Evolutionary conservation across 371 early-diverging fungal species (phyloP).

Genomic region (Apophysomyces ossiformis): DNA sequence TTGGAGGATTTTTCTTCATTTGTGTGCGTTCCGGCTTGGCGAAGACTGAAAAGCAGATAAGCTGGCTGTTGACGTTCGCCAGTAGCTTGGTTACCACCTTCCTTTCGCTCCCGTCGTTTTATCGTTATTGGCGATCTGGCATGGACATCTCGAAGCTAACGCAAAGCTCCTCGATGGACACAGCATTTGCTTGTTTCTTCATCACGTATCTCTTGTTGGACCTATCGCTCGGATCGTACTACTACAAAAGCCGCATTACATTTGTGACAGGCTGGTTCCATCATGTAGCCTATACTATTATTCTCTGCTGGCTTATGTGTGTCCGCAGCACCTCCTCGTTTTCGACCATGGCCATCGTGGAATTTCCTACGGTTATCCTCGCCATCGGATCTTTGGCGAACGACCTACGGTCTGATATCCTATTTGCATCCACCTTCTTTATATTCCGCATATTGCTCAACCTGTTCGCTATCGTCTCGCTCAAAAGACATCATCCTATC

Average conservation of each 20-base stretch:
- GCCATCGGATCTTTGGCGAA: conserved; percentile 30
- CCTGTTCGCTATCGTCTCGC: conserved; percentile 30
- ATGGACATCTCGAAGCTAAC: conserved; percentile 31
- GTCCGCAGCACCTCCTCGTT: conserved; percentile 29
- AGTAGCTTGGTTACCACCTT: conserved; percentile 42
- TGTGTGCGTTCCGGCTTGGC: conserved; percentile 26
- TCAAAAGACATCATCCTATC: conserved; percentile 32
- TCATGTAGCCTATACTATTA: conserved; percentile 44
- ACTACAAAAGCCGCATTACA: conserved; percentile 46
- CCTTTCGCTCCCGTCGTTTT: conserved; percentile 35
- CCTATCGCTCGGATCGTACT: conserved; percentile 41
- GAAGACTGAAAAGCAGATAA: conserved; percentile 39
- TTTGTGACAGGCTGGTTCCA: conserved; percentile 55
- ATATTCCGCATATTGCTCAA: conserved; percentile 38
- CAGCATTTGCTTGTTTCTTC: conserved; percentile 33
- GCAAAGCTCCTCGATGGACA: conserved; percentile 9
- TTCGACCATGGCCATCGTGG: conserved; percentile 30
- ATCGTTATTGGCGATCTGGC: conserved; percentile 33
- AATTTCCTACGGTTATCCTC: conserved; percentile 38
- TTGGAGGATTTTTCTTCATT: conserved; percentile 31
- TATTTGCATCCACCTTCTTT: conserved; percentile 38
- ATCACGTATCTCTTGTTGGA: conserved; percentile 46
- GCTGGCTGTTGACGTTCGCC: conserved; percentile 45
- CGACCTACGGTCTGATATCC: conserved; percentile 28
- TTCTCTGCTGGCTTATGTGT: conserved; percentile 25